These are phyloP conservation scores for Malassezia psittaci DNA, from an alignment of 1,284 basidiomycete species.

Conservation along the genomic window DNA sequence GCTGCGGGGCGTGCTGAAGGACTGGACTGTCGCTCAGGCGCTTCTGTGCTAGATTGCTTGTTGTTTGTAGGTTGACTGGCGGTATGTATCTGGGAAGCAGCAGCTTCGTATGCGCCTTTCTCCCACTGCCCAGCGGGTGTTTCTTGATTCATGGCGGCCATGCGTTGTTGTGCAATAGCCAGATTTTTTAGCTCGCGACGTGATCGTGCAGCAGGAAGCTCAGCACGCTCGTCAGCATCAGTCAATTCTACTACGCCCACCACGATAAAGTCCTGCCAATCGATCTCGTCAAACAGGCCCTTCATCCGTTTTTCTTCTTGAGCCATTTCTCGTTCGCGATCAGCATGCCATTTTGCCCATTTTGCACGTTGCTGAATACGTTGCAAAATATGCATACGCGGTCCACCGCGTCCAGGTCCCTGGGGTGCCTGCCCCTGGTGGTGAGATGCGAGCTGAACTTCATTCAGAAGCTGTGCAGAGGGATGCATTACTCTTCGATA, in stretches of 20 bases:
- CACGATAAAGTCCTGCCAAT: constrained; percentile 98
- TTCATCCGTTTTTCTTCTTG: constrained; percentile 64
- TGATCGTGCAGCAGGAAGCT: constrained; percentile 87
- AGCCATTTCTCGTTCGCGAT: constrained; percentile 72
- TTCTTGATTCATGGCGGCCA: constrained; percentile 98
- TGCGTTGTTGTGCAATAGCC: constrained; percentile 91
- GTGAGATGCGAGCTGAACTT: constrained; percentile 51
- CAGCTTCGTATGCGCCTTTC: constrained; percentile 54
- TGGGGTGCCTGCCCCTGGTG: constrained; percentile 5
- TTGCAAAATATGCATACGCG: constrained; percentile 65
- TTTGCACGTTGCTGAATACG: constrained; percentile 66
- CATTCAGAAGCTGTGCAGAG: constrained; percentile 62
- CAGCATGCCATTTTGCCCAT: constrained; percentile 74
- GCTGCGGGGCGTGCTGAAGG: background rate
- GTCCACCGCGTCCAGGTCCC: constrained; percentile 29
- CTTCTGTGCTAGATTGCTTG: constrained; percentile 57
- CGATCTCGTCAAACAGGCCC: constrained; percentile 69
- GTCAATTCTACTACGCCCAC: constrained; percentile 99
- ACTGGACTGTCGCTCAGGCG: background rate
- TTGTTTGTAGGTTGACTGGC: constrained; percentile 49
- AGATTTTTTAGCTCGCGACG: constrained; percentile 89
- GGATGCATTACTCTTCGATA: constrained; percentile 85
- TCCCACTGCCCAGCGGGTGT: constrained; percentile 3
- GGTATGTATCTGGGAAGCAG: constrained; percentile 9
- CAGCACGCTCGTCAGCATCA: constrained; percentile 65